Conservation (phyloP, 805 yeast species). For the Yarrowia yakushimensis region DNA sequence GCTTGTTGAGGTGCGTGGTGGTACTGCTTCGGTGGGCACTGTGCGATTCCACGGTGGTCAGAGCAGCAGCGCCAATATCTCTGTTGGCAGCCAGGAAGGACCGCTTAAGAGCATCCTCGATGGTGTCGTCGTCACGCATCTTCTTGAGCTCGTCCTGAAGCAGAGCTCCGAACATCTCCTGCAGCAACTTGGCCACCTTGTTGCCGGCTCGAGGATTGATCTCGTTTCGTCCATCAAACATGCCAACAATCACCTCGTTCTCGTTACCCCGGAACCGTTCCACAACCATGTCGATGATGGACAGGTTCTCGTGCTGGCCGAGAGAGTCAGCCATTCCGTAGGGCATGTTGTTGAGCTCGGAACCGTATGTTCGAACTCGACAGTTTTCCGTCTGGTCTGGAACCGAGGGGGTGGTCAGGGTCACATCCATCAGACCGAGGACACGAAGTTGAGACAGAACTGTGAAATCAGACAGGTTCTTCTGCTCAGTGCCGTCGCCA, state of each 20-base stretch:
- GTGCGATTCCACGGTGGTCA: conserved; percentile 38
- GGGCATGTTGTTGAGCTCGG: conserved; percentile 67
- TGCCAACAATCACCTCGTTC: conserved; percentile 73
- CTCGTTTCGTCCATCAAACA: conserved; percentile 77
- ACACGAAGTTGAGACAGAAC: conserved; percentile 65
- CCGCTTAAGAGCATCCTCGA: conserved; percentile 74
- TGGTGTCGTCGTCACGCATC: conserved; percentile 46
- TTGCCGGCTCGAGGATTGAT: conserved; percentile 36
- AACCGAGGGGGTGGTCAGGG: conserved; percentile 78
- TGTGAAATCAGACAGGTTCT: conserved; percentile 59
- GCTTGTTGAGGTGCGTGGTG: conserved; percentile 54
- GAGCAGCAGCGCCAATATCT: conserved; percentile 59
- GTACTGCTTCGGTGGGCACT: conserved; percentile 49
- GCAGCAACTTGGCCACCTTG: conserved; percentile 61
- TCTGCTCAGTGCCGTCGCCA: conserved; percentile 27
- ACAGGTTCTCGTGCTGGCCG: conserved; percentile 58
- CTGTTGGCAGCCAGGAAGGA: conserved; percentile 77
- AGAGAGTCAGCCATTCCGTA: conserved; percentile 91
- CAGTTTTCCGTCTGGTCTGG: conserved; percentile 83
- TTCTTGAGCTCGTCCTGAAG: conserved; percentile 64
- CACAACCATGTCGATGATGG: conserved; percentile 78
- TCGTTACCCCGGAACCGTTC: conserved; percentile 84
- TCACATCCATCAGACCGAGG: conserved; percentile 91
- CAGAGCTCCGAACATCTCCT: conserved; percentile 62
- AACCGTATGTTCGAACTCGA: conserved; percentile 87